These are phyloP conservation scores for Penicillium sp. DNA, from an alignment of 2,329 filamentous ascomycete genomes.

Conservation along the genomic window DNA sequence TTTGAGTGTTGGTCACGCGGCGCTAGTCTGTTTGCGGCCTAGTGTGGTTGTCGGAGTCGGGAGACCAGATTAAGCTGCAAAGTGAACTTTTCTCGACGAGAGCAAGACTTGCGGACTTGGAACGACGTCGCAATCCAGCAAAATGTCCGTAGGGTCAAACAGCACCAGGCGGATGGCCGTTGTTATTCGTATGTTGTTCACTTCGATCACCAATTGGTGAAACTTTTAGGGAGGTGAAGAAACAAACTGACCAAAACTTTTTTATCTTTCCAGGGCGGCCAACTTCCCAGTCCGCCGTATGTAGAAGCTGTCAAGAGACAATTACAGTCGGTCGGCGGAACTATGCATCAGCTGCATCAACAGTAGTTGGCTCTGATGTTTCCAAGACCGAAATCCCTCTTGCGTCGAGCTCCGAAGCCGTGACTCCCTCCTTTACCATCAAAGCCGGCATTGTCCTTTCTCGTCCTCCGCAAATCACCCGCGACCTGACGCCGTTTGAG, in stretches of 20 bases:
- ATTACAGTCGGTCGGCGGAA: conserved; percentile 36
- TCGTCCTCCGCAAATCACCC: conserved; percentile 81
- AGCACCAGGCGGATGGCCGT: conserved; percentile 38
- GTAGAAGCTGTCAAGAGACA: conserved; percentile 42
- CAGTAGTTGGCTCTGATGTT: conserved; percentile 32
- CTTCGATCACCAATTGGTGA: neutral
- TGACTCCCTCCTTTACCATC: conserved; percentile 41
- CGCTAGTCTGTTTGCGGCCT: conserved; percentile 24
- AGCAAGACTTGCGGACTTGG: conserved; percentile 16
- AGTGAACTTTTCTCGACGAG: conserved; percentile 35
- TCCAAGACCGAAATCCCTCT: conserved; percentile 29
- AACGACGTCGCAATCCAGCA: conserved; percentile 17
- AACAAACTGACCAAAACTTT: conserved; percentile 14
- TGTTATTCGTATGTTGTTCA: conserved; percentile 33
- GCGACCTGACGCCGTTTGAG: conserved; percentile 80
- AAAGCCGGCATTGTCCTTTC: conserved; percentile 76
- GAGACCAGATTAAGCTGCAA: conserved; percentile 11
- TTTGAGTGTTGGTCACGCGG: conserved; percentile 17
- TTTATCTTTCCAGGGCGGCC: conserved; percentile 20
- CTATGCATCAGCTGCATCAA: conserved; percentile 34
- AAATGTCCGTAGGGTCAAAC: conserved; percentile 40
- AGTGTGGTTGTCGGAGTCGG: conserved; percentile 19
- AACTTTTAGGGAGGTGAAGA: neutral
- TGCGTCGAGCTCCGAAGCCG: conserved; percentile 37
- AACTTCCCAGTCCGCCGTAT: conserved; percentile 37